Conservation (phyloP, 176 grass and related monocot species). For the Oryza glaberrima region DNA sequence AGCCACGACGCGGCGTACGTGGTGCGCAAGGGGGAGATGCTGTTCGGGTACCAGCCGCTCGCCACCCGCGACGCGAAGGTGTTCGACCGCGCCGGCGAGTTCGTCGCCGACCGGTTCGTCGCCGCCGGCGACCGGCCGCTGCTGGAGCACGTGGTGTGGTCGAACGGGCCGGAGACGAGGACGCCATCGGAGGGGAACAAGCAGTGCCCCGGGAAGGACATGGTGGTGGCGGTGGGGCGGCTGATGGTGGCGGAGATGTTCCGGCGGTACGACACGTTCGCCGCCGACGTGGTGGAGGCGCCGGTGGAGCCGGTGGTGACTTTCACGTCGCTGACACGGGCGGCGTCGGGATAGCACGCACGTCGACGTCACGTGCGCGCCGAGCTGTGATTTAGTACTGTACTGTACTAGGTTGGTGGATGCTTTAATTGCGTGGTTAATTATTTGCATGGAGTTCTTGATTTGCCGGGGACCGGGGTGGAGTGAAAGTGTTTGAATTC, state of each 20-base stretch:
- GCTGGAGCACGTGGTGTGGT: conserved; percentile 76
- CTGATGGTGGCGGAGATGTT: conserved; percentile 78
- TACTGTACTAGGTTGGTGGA: too few relatives aligned
- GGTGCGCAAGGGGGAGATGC: conserved; percentile 76
- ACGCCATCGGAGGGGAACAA: conserved; percentile 62
- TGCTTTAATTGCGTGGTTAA: too few relatives aligned
- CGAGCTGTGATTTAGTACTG: too few relatives aligned
- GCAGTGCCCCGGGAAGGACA: conserved; percentile 80
- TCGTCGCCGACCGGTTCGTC: conserved; percentile 64
- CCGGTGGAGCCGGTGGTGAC: conserved; percentile 58
- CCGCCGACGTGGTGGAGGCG: conserved; percentile 17
- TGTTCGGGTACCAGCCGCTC: conserved; percentile 75
- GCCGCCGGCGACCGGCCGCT: conserved; percentile 18
- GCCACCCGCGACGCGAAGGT: conserved; percentile 72
- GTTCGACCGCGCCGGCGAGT: conserved; percentile 49
- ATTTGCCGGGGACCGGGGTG: too few relatives aligned
- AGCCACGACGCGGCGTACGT: conserved; percentile 72
- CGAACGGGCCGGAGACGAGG: conserved; percentile 78
- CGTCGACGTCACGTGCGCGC: neutral
- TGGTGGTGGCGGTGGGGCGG: conserved; percentile 56
- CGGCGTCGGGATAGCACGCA: neutral
- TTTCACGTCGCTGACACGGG: conserved; percentile 59
- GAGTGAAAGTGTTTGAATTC: too few relatives aligned
- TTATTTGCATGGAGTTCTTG: too few relatives aligned
- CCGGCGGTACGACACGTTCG: conserved; percentile 71